Percentiles rank a stretch among this genome's conserved stretches.
Evolutionary conservation across 169 alveolate genomes (phyloP).

Genomic region (Plasmodium relictum): DNA sequence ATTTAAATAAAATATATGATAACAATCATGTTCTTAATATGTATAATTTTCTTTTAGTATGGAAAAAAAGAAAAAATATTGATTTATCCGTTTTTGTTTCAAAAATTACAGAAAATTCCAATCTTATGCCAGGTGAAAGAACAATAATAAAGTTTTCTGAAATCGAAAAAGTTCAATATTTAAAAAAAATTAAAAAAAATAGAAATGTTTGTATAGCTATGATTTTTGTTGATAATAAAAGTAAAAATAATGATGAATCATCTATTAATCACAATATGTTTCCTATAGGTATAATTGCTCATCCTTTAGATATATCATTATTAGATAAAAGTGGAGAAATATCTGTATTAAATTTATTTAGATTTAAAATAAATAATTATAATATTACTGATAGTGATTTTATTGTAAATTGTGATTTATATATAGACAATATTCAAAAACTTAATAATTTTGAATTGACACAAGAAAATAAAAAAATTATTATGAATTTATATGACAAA

Average conservation of each 20-base stretch:
- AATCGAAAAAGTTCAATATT: conserved; percentile 61
- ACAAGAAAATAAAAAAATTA: conserved; percentile 64
- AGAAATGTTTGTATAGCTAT: conserved; percentile 71
- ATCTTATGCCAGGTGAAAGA: conserved; percentile 65
- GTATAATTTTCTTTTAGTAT: conserved; percentile 50
- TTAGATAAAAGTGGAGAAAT: conserved; percentile 66
- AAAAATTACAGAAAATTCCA: conserved; percentile 56
- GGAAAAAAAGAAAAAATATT: conserved; percentile 63
- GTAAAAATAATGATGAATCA: conserved; percentile 22
- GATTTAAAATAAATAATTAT: conserved; percentile 64
- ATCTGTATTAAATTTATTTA: conserved; percentile 65
- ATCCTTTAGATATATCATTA: conserved; percentile 61
- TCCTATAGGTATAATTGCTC: conserved; percentile 59
- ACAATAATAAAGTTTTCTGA: conserved; percentile 70
- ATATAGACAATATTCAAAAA: conserved; percentile 28
- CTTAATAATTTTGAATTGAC: conserved; percentile 62
- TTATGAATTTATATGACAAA: conserved; percentile 63
- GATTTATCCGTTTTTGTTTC: conserved; percentile 71
- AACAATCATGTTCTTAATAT: conserved; percentile 67
- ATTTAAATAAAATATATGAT: conserved; percentile 54
- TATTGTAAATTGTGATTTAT: conserved; percentile 47
- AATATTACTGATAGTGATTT: conserved; percentile 50
- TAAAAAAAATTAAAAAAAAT: conserved; percentile 62
- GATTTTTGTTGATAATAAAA: conserved; percentile 68
- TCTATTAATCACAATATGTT: conserved; percentile 61